Evolutionary conservation across 2,329 filamentous ascomycete genomes (phyloP).

Genomic region (Monosporascus sp.): DNA sequence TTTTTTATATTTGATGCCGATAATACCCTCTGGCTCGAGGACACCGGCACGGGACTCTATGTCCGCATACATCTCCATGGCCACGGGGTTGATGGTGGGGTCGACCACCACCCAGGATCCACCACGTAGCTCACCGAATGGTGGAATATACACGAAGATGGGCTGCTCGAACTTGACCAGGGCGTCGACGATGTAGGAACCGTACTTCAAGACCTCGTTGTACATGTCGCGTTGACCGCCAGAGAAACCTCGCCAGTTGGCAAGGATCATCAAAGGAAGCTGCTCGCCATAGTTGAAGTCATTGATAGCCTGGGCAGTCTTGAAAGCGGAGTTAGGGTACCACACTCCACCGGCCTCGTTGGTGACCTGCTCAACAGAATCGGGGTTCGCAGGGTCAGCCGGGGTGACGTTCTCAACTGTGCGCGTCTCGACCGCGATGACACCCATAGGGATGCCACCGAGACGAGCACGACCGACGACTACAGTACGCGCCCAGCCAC

Average conservation of each 20-base stretch:
- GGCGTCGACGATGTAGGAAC: slow-evolving; percentile 97
- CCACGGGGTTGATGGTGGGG: slow-evolving; percentile 91
- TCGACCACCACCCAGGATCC: slow-evolving; percentile 99
- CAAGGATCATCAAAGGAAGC: slow-evolving; percentile 96
- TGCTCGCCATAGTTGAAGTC: slow-evolving; percentile 99
- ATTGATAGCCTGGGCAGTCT: slow-evolving; percentile 97
- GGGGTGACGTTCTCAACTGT: slow-evolving; percentile 95
- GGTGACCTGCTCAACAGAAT: slow-evolving; percentile 92
- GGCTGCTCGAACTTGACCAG: slow-evolving; percentile 98
- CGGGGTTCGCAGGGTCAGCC: slow-evolving; percentile 94
- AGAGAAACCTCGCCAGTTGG: slow-evolving; percentile 99
- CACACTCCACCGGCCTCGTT: slow-evolving; percentile 98
- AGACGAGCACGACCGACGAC: slow-evolving; percentile 95
- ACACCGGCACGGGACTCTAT: slow-evolving; percentile 93
- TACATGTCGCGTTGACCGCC: slow-evolving; percentile 99
- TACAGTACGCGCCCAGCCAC: slow-evolving; percentile 94
- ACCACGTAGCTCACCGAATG: slow-evolving; percentile 92
- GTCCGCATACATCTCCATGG: slow-evolving; percentile 99
- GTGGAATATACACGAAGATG: slow-evolving; percentile 98
- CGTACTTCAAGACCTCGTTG: slow-evolving; percentile 99
- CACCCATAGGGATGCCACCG: slow-evolving; percentile 95
- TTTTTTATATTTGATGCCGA: slow-evolving; percentile 97
- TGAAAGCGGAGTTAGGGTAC: slow-evolving; percentile 99
- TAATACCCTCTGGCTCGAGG: slow-evolving; percentile 94
- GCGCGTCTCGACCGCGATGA: slow-evolving; percentile 94